Conservation (phyloP, 495 filamentous ascomycete genomes). For the Daldinia loculata region DNA sequence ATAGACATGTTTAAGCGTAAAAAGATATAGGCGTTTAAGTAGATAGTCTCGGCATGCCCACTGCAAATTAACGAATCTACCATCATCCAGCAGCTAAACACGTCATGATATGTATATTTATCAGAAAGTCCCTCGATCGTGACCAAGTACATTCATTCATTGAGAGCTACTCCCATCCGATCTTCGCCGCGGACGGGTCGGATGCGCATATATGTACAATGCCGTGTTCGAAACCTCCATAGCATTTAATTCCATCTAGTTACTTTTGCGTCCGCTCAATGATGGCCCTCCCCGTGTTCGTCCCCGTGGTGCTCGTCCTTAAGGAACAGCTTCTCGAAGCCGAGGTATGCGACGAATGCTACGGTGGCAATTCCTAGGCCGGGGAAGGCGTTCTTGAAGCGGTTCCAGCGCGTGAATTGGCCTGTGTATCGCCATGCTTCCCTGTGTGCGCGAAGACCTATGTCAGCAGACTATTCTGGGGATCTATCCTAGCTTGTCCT, state of each 20-base stretch:
- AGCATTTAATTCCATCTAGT: background rate
- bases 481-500: conserved; percentile 15
- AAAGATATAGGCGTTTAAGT: too few species aligned
- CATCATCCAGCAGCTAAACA: background rate
- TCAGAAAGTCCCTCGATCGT: background rate
- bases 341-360: conserved; percentile 88
- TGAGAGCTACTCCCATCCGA: conserved; percentile 10
- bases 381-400: conserved; percentile 85
- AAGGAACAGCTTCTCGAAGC: conserved; percentile 86
- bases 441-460: conserved; percentile 55
- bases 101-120: background rate
- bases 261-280: conserved; percentile 31
- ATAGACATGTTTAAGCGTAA: background rate
- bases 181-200: conserved; percentile 10
- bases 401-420: conserved; percentile 85
- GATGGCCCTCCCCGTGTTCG: conserved; percentile 53
- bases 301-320: conserved; percentile 76
- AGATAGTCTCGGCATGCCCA: too few species aligned
- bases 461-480: conserved; percentile 20
- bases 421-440: conserved; percentile 93
- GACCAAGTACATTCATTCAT: background rate
- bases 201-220: conserved; percentile 37
- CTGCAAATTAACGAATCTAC: too few species aligned
- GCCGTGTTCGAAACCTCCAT: conserved; percentile 1
- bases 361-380: conserved; percentile 91